A percentile compares a stretch with the other conserved stretches of the same genome.
These are phyloP conservation scores for Colletotrichum sp. DNA, from an alignment of 2,329 filamentous ascomycete genomes.

Conservation along the genomic window DNA sequence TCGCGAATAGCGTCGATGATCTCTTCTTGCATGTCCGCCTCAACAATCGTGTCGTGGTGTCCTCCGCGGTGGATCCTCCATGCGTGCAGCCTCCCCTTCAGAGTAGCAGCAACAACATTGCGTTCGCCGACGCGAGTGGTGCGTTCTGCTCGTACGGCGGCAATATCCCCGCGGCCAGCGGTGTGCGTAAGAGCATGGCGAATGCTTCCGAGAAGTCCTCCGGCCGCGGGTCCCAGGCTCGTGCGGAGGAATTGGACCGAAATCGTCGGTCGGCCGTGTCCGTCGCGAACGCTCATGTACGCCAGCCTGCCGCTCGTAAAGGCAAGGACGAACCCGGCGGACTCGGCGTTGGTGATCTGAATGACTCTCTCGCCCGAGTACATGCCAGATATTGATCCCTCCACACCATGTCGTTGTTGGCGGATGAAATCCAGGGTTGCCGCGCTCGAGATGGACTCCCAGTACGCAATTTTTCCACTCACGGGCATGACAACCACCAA, in stretches of 20 bases:
- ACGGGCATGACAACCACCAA: conserved; percentile 85
- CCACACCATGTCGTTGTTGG: conserved; percentile 80
- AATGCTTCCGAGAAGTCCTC: conserved; percentile 82
- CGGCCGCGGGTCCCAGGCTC: conserved; percentile 57
- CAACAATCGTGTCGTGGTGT: conserved; percentile 75
- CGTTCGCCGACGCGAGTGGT: conserved; percentile 80
- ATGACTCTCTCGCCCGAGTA: conserved; percentile 79
- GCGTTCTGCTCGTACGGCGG: conserved; percentile 77
- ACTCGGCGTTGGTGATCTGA: conserved; percentile 82
- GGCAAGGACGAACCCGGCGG: conserved; percentile 82
- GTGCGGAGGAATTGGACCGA: conserved; percentile 78
- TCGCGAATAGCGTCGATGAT: conserved; percentile 68
- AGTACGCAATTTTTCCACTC: conserved; percentile 87
- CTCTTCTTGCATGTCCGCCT: conserved; percentile 71
- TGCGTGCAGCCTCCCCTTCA: conserved; percentile 77
- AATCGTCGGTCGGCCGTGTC: conserved; percentile 84
- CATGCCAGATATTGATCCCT: conserved; percentile 75
- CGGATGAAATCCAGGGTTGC: conserved; percentile 84
- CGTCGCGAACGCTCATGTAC: conserved; percentile 84
- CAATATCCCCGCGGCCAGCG: conserved; percentile 77
- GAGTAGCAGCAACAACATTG: conserved; percentile 80
- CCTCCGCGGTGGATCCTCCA: conserved; percentile 93
- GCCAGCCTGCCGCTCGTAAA: conserved; percentile 87
- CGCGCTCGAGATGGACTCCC: conserved; percentile 92
- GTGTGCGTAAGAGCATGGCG: conserved; percentile 76